Base-by-base conservation (phyloP, 2,329 filamentous ascomycete genomes). In the Ophiosphaerella narmari region DNA sequence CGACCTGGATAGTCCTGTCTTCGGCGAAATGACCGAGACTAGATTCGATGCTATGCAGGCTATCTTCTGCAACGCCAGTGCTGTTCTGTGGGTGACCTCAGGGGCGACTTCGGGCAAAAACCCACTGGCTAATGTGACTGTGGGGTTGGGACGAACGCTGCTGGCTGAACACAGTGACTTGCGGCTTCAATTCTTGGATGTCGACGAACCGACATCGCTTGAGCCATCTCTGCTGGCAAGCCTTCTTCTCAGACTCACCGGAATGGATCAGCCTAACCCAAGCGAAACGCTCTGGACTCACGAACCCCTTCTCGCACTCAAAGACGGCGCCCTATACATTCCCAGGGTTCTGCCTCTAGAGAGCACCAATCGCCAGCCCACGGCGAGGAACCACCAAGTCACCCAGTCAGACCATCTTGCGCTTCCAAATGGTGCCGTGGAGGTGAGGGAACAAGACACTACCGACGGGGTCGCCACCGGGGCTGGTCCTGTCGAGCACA, bases 1-100 rank as follows among this genome's bases (percentile, higher is more conserved):
- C 9, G 55, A 62, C 44, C 54, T 24, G 2, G 68, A 71, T 46
- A 24, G 49, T 7, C 62, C 67, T 5, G 44, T 63, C 1, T 66
- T 71, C 41, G 37, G 62, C 34, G 43, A 48, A 12, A 35, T 66
- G 2, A 58, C 56, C 11, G 8, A 31, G 0, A 38, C 34, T 14
- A 41, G 39, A 7, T 55, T 60, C 8, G 33, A 52, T 5, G 50
- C 36, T 1, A 40, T 67, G 5, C 55, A 63, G 39, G 18, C 37
- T n/a, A 6, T 62, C 1, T 63, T 67, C 5, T 16, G 34, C 11
- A 6, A 18, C 4, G 4, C 40, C 23, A 29, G 23, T 8, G 33
- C 12, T 12, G n/a, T 42, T 4, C 13, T 42, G 9, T 42, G 40
- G 40, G 40, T 42, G 9, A 14, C 18, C 29, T 32, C 12, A n/a